phyloP scores from a whole-genome alignment of 2,329 filamentous ascomycete species.

The Aspergillus awamori region DNA sequence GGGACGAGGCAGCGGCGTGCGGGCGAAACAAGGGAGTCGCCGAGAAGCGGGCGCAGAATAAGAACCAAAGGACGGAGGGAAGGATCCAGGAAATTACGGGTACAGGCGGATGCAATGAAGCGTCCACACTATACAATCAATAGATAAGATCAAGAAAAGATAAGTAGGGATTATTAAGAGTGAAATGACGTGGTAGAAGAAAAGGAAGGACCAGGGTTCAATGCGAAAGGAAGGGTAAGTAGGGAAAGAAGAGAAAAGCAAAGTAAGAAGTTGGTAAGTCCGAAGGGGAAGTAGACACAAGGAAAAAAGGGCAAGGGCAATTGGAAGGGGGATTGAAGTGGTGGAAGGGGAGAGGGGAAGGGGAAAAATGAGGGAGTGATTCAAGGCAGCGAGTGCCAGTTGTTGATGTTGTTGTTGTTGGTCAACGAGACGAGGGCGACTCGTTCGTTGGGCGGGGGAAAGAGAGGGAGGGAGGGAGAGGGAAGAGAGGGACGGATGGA shows the following conservation, averaged over 20 bases:
- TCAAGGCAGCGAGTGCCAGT: conserved; percentile 36
- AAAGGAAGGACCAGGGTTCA: conserved; percentile 7
- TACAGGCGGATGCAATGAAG: conserved; percentile 7
- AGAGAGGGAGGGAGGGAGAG: conserved; percentile 30
- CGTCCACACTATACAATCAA: conserved; percentile 14
- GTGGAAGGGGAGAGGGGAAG: conserved; percentile 24
- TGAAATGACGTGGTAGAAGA: background rate
- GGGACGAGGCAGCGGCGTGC: conserved; percentile 18
- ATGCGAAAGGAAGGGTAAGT: conserved; percentile 5
- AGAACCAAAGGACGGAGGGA: conserved; percentile 4
- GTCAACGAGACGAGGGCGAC: conserved; percentile 47
- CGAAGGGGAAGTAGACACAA: conserved; percentile 20
- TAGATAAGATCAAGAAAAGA: conserved; percentile 12
- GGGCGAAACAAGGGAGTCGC: conserved; percentile 18
- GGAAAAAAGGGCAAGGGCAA: conserved; percentile 11
- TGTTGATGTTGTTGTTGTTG: conserved; percentile 24
- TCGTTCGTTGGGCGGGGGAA: conserved; percentile 41
- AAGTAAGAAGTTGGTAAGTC: conserved; percentile 16
- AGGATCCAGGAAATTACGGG: conserved; percentile 8
- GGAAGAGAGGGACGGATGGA: conserved; percentile 24
- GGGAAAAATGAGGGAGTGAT: conserved; percentile 19
- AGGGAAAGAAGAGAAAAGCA: conserved; percentile 17
- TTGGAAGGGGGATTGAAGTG: conserved; percentile 26
- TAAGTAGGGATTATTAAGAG: background rate
- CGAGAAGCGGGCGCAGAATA: background rate